A percentile compares a stretch with the other conserved stretches of the same genome.
These are phyloP conservation scores for Detonula confervacea DNA, from an alignment of 352 stramenopile genomes.

Conservation along the genomic window DNA sequence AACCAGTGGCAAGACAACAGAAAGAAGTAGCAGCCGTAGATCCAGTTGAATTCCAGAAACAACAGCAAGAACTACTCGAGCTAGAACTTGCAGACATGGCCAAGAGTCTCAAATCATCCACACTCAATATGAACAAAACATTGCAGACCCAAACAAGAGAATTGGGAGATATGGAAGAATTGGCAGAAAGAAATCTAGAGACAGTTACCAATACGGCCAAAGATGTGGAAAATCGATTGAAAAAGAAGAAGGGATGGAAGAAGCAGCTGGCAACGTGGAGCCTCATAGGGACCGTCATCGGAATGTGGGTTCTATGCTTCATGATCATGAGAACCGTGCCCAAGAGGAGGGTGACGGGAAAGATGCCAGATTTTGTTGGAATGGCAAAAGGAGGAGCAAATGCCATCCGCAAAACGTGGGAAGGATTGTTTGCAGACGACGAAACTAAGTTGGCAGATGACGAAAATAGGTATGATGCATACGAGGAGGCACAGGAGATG, in stretches of 20 bases:
- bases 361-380: constrained; percentile 12
- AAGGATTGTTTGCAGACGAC: constrained; percentile 1
- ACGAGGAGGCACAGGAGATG: background rate
- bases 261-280: constrained; percentile 53
- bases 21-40: constrained; percentile 17
- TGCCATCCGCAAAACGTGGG: background rate
- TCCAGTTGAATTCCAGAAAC: constrained; percentile 53
- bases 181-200: constrained; percentile 52
- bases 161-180: constrained; percentile 48
- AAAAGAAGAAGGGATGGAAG: constrained; percentile 51
- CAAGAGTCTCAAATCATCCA: constrained; percentile 51
- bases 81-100: constrained; percentile 46
- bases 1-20: background rate
- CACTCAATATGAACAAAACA: constrained; percentile 51
- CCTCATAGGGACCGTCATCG: constrained; percentile 45
- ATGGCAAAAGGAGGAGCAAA: background rate
- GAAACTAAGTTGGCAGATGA: background rate
- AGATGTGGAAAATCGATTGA: constrained; percentile 40
- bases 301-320: constrained; percentile 53
- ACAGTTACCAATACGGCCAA: constrained; percentile 30
- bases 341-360: constrained; percentile 40
- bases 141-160: constrained; percentile 51
- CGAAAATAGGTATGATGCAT: background rate
- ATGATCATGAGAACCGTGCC: constrained; percentile 50
- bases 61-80: constrained; percentile 54